These are phyloP conservation scores for Pterulicium gracile DNA, from an alignment of 1,284 basidiomycete genomes.

Conservation along the genomic window DNA sequence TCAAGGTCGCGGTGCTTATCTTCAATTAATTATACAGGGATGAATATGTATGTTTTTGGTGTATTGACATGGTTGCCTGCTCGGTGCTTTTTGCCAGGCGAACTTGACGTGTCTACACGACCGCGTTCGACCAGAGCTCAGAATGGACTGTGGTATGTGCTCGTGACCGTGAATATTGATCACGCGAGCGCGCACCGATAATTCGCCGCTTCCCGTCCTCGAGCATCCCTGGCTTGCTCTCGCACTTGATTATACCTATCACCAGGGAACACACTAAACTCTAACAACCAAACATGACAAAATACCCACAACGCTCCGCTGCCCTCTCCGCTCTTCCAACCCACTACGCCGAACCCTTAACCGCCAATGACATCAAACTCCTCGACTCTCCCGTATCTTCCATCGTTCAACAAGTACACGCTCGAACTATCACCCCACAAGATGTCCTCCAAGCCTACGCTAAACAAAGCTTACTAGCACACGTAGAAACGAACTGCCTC, in stretches of 20 bases:
- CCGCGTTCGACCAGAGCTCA: too few relatives aligned
- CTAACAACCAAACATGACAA: slow-evolving; percentile 29
- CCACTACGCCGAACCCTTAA: slow-evolving; percentile 28
- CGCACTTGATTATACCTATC: background rate
- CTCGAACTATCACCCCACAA: slow-evolving; percentile 25
- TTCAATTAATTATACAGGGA: too few relatives aligned
- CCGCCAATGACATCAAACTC: slow-evolving; percentile 26
- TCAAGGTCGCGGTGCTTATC: too few relatives aligned
- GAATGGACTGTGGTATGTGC: too few relatives aligned
- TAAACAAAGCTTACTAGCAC: slow-evolving; percentile 41
- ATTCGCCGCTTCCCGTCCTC: too few relatives aligned
- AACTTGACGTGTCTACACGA: too few relatives aligned
- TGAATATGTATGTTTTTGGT: too few relatives aligned
- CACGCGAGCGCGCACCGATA: too few relatives aligned
- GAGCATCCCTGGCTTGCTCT: too few relatives aligned
- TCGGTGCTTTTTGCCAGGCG: too few relatives aligned
- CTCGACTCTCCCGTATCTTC: slow-evolving; percentile 27
- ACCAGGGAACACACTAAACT: background rate
- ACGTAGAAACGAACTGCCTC: slow-evolving; percentile 44
- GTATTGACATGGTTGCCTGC: too few relatives aligned
- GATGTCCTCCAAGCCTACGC: slow-evolving; percentile 36
- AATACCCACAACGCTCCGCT: slow-evolving; percentile 33
- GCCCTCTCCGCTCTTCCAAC: slow-evolving; percentile 29
- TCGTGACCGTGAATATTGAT: too few relatives aligned
- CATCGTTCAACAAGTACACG: slow-evolving; percentile 29